Conservation (phyloP, 192 early-diverging fungal species). For the Helicostylum pulchrum region DNA sequence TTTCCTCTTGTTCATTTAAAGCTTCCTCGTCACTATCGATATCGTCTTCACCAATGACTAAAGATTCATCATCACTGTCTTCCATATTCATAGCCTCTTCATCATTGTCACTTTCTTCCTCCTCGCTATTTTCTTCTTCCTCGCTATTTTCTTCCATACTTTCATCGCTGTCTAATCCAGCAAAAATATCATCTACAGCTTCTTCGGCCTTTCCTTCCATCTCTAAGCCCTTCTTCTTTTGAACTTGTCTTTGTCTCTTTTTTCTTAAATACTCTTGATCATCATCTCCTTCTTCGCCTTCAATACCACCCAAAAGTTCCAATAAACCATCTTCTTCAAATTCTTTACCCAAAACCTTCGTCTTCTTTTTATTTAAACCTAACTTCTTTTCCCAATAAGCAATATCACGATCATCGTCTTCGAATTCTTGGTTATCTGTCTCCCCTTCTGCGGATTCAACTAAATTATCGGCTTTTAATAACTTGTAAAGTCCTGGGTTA, state of each 20-base stretch:
- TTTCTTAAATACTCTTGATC: conserved; percentile 33
- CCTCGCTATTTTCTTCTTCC: conserved; percentile 24
- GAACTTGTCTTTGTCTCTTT: conserved; percentile 19
- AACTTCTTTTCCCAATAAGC: conserved; percentile 52
- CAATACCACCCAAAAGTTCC: conserved; percentile 44
- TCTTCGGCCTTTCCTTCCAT: conserved; percentile 39
- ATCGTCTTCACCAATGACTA: conserved; percentile 21
- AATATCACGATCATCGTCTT: conserved; percentile 51
- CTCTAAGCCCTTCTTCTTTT: conserved; percentile 24
- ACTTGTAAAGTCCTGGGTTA: conserved; percentile 46
- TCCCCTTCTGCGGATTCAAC: conserved; percentile 23
- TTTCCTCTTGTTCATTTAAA: conserved; percentile 18
- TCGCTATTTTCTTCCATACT: conserved; percentile 19
- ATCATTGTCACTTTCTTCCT: conserved; percentile 26
- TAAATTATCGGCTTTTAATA: conserved; percentile 42
- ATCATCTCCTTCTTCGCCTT: conserved; percentile 23
- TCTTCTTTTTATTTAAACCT: conserved; percentile 43
- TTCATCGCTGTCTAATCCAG: conserved; percentile 12
- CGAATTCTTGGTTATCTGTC: conserved; percentile 21
- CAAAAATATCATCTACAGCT: conserved; percentile 25
- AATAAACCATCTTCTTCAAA: conserved; percentile 51
- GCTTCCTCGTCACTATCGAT: conserved; percentile 25
- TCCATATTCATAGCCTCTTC: not conserved
- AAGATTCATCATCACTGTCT: conserved; percentile 16
- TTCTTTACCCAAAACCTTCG: conserved; percentile 42